Base-by-base conservation (phyloP, 441 rosid genomes). In the Macaranga tanarius region DNA sequence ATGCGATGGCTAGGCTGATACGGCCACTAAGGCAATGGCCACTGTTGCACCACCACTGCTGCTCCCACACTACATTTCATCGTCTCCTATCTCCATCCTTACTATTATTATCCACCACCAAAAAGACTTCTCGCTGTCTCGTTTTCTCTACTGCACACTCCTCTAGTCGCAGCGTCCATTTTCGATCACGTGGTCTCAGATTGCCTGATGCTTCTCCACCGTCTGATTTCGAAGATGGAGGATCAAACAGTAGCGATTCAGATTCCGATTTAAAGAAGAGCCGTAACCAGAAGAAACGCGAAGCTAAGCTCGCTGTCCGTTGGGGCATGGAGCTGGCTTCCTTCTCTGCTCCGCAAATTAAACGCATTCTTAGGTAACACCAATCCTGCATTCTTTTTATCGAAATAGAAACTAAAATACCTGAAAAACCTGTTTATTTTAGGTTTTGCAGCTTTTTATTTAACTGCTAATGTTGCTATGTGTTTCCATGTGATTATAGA, bases 301-400 rank as follows among this genome's bases (percentile, higher is more conserved):
- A 92, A 61, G 97, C 99, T 76, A 87, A 84, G 23, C 97, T 86
- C 66, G 90, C 96, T 52, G 90, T 94, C 15, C 82, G 71, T 16
- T 94, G 95, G 97, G 94, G 90, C 54, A 78, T 88, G 92, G 88
- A 94, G 56, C 85, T 94, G 2, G 81, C 95, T 68, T 83, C 92
- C 67, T 88, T 94, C 83, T 80, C 95, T 20, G 69, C 75, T 42
- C 79, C 89, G 54, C 95, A 92, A 79, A 81, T 94, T 70, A 92
- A 88, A 74, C 84, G 81, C 75, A 85, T 89, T 52, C 62, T 92
- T 76, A 85, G 83, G 98, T 89, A 77, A 25, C 17, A 15, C 20
- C 34, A 10, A 4, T 8, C 20, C 23, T 20, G 11, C 47, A 2
- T 47, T 63, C 7, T 6, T 23, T 69, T 34, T 10, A 17, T 20